Conservation (phyloP, 305 asterid genomes). For the Fraxinus angustifolia region DNA sequence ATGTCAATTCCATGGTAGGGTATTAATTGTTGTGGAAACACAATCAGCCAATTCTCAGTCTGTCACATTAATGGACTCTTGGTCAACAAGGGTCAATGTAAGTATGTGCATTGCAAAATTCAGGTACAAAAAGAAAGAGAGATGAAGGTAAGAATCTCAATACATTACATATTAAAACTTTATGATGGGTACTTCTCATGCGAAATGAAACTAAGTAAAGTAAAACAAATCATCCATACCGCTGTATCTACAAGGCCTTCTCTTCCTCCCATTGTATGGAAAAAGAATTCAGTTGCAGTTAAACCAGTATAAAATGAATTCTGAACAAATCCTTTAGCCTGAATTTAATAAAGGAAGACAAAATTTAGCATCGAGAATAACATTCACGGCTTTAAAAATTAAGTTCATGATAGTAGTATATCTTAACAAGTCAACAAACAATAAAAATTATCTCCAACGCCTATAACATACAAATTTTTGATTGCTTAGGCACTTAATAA, state of each 20-base stretch:
- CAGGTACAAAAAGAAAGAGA: not conserved
- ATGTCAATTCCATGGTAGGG: not conserved
- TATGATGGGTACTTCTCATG: not conserved
- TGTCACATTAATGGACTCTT: not conserved
- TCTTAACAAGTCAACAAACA: not conserved
- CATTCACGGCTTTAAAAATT: not conserved
- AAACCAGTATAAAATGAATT: slow-evolving; percentile 90
- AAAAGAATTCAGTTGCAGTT: slow-evolving; percentile 88
- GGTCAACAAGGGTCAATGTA: not conserved
- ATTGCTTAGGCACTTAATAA: not conserved
- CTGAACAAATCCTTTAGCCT: slow-evolving; percentile 97
- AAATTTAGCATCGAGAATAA: slow-evolving; percentile 17
- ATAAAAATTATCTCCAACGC: not conserved
- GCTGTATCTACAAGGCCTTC: slow-evolving; percentile 99
- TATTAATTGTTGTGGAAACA: not conserved
- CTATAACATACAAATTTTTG: not conserved
- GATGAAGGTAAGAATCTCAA: not conserved
- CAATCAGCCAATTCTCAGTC: not conserved
- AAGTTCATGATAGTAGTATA: not conserved
- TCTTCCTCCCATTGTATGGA: slow-evolving; percentile 99
- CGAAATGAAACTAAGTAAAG: not conserved
- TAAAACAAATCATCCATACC: slow-evolving; percentile 49
- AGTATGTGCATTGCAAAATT: not conserved
- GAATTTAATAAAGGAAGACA: slow-evolving; percentile 27
- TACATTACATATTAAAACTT: not conserved